These are phyloP conservation scores for Dendrothele bispora DNA, from an alignment of 768 basidiomycete species.

Conservation along the genomic window DNA sequence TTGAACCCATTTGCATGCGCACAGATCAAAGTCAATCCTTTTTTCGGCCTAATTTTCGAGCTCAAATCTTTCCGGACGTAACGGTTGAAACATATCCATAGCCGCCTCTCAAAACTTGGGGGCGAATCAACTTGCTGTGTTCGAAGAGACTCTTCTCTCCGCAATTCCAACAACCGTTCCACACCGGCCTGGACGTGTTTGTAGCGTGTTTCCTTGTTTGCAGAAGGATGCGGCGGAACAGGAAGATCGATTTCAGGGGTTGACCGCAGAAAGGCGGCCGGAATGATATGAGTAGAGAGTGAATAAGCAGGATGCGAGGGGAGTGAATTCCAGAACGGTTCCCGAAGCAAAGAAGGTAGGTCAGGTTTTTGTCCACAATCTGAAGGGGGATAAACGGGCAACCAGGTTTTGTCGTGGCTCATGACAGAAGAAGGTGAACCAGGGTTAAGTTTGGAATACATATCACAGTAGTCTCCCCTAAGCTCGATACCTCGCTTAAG, in stretches of 20 bases:
- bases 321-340: conserved; percentile 4
- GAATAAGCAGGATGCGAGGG: conserved; percentile 26
- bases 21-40: conserved; percentile 69
- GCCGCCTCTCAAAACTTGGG: conserved; percentile 17
- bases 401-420: too few species aligned
- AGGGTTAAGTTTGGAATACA: too few species aligned
- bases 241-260: conserved; percentile 41
- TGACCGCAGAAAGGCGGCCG: too few species aligned
- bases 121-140: conserved; percentile 9
- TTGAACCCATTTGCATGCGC: conserved; percentile 87
- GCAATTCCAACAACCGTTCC: conserved; percentile 25
- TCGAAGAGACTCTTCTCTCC: conserved; percentile 28
- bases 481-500: too few species aligned
- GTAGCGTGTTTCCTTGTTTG: conserved; percentile 36
- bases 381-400: conserved; percentile 7
- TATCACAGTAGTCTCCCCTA: too few species aligned
- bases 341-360: conserved; percentile 1
- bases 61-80: conserved; percentile 25
- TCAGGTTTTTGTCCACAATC: neutral
- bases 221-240: conserved; percentile 20
- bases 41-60: conserved; percentile 8
- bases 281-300: conserved; percentile 56
- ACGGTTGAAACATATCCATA: conserved; percentile 76
- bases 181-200: conserved; percentile 21
- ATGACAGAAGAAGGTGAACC: too few species aligned